These are phyloP conservation scores for Alternaria triticina DNA, from an alignment of 2,329 filamentous ascomycete species.

Conservation along the genomic window DNA sequence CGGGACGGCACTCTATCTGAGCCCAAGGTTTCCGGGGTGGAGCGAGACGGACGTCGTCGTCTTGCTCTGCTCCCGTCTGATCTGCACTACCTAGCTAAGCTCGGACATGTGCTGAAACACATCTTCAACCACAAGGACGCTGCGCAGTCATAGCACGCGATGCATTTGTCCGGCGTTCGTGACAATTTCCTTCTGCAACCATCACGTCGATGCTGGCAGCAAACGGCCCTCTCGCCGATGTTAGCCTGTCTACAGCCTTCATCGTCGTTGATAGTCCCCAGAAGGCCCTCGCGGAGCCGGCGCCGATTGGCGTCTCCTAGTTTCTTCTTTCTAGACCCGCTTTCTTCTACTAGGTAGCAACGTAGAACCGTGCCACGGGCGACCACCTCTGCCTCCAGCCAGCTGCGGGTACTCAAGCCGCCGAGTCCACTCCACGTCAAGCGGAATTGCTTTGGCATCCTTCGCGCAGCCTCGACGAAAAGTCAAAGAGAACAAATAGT, in stretches of 20 bases:
- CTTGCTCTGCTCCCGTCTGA: constrained; percentile 34
- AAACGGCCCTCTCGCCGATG: constrained; percentile 4
- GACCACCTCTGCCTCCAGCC: not conserved
- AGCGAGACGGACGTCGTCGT: constrained; percentile 19
- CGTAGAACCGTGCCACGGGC: constrained; percentile 6
- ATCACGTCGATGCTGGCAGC: not conserved
- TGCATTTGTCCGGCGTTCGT: not conserved
- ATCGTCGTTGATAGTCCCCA: not conserved
- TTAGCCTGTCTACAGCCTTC: not conserved
- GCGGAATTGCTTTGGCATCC: not conserved
- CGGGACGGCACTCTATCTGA: constrained; percentile 14
- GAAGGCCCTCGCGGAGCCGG: not conserved
- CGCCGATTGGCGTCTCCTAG: constrained; percentile 3
- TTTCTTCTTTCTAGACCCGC: constrained; percentile 14
- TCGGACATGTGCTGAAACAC: constrained; percentile 28
- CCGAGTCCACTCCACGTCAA: not conserved
- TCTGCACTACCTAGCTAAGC: constrained; percentile 19
- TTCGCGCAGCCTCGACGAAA: not conserved
- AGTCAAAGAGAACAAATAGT: not conserved
- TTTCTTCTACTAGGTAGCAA: constrained; percentile 8
- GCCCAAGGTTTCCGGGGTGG: constrained; percentile 5
- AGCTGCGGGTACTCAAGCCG: not conserved
- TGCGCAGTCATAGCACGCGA: not conserved
- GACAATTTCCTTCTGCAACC: constrained; percentile 1
- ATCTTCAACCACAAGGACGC: not conserved